phyloP scores from a whole-genome alignment of 306 rosid species.

The Quercus glauca region DNA sequence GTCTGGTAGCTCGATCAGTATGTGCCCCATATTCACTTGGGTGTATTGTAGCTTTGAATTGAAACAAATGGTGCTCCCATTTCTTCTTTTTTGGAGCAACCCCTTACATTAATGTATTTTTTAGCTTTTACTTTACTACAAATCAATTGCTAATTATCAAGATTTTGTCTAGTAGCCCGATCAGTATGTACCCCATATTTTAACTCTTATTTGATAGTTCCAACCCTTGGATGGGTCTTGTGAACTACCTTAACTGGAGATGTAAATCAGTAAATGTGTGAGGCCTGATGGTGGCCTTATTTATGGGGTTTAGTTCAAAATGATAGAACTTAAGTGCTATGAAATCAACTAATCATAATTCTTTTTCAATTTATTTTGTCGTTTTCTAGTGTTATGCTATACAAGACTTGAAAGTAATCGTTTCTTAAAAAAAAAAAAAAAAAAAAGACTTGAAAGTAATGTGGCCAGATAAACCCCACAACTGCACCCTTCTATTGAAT shows the following conservation, averaged over 20 bases:
- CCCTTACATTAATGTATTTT: slow-evolving; percentile 1
- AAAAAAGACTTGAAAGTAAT: no score
- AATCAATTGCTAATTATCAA: neutral
- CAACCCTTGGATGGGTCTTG: neutral
- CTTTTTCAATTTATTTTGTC: no score
- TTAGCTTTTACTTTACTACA: neutral
- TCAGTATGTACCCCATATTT: neutral
- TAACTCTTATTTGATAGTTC: neutral
- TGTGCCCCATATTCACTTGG: no score
- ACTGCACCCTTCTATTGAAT: no score
- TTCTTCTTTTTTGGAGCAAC: neutral
- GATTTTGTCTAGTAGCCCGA: neutral
- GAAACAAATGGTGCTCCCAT: slow-evolving; percentile 1
- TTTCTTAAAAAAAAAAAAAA: no score
- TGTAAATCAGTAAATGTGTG: neutral
- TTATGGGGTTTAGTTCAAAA: neutral
- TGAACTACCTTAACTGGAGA: neutral
- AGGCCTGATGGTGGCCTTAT: neutral
- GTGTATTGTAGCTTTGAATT: slow-evolving; percentile 4
- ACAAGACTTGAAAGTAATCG: no score
- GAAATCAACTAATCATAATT: no score
- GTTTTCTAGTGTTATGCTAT: no score
- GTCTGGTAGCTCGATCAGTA: no score
- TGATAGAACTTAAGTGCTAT: no score
- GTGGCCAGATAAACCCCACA: no score